phyloP scores from a whole-genome alignment of 805 yeast species.

The Candida verbasci region DNA sequence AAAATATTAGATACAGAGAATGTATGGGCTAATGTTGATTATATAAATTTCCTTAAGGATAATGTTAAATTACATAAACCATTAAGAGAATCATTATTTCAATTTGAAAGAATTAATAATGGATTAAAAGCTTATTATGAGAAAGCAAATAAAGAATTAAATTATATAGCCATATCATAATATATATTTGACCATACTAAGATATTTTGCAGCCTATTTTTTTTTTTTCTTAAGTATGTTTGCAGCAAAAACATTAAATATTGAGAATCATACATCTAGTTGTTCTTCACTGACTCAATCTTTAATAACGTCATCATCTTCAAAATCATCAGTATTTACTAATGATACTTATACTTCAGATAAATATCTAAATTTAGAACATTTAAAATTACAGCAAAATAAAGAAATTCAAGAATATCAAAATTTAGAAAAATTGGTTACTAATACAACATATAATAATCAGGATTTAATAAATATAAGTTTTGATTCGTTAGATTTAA shows the following conservation, averaged over 20 bases:
- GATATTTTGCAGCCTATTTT: neutral
- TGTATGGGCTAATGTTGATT: neutral
- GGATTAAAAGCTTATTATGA: conserved; percentile 2
- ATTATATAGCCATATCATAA: conserved; percentile 5
- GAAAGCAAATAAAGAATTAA: neutral
- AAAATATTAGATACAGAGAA: conserved; percentile 5
- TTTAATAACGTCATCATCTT: neutral
- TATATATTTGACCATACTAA: no score
- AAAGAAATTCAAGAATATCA: conserved; percentile 4
- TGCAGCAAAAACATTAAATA: neutral
- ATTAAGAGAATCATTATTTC: conserved; percentile 5
- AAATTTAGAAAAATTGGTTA: conserved; percentile 2
- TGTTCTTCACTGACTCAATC: conserved; percentile 1
- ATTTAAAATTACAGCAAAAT: neutral
- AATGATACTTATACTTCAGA: neutral
- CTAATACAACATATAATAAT: neutral
- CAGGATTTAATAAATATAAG: neutral
- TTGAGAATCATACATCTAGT: neutral
- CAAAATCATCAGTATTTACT: neutral
- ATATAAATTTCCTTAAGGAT: conserved; percentile 1
- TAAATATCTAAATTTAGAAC: neutral
- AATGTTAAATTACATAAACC: conserved; percentile 6
- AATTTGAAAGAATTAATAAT: conserved; percentile 4
- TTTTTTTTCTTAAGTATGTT: neutral
- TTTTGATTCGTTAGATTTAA: conserved; percentile 9